Conservation (phyloP, 306 rosid genomes). For the Fragaria ananassa region DNA sequence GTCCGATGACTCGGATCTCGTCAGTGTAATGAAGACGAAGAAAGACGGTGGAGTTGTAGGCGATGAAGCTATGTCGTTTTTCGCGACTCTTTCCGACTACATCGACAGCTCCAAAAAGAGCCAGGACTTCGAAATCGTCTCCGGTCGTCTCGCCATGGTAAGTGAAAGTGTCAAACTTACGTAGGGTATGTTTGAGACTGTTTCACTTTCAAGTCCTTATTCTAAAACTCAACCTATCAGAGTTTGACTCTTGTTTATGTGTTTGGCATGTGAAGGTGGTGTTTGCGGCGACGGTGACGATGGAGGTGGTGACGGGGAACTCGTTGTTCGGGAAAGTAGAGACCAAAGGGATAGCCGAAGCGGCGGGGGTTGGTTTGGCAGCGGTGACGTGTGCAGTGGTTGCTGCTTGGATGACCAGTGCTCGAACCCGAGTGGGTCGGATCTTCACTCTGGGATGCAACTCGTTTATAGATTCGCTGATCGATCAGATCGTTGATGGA, state of each 20-base stretch:
- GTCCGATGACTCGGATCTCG: constrained; percentile 68
- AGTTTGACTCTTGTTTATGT: no score
- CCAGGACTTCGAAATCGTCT: constrained; percentile 84
- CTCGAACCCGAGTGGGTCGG: constrained; percentile 61
- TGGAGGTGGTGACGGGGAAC: constrained; percentile 70
- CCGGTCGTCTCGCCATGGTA: constrained; percentile 98
- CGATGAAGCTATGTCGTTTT: constrained; percentile 57
- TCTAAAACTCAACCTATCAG: no score
- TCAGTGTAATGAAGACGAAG: constrained; percentile 37
- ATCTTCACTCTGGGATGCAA: constrained; percentile 63
- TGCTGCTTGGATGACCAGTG: constrained; percentile 77
- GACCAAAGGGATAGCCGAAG: constrained; percentile 60
- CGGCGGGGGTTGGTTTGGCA: constrained; percentile 70
- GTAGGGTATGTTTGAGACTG: not conserved
- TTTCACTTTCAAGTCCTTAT: not conserved
- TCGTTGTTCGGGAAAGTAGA: constrained; percentile 83
- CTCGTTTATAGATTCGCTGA: constrained; percentile 63
- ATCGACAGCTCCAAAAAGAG: constrained; percentile 83
- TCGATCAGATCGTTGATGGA: constrained; percentile 87
- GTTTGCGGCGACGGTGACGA: constrained; percentile 69
- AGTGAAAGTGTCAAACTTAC: not conserved
- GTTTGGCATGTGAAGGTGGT: constrained; percentile 34
- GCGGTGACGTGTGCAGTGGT: constrained; percentile 65
- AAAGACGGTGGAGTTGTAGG: constrained; percentile 24
- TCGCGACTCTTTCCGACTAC: constrained; percentile 68